Evolutionary conservation across 1,139 yeast genomes (phyloP).

Genomic region (Meyerozyma elateridarum): DNA sequence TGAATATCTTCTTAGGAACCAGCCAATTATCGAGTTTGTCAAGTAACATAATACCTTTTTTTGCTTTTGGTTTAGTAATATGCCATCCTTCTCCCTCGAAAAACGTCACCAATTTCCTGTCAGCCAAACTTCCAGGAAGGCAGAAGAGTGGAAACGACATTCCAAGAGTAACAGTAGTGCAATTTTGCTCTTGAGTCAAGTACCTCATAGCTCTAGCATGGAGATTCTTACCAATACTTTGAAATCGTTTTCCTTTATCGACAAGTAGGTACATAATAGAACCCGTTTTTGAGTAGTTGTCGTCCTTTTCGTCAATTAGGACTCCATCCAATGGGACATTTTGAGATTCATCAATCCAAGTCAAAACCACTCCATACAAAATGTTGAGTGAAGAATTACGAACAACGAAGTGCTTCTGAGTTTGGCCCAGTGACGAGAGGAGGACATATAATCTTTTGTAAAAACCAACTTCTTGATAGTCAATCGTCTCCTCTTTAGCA

Average conservation of each 20-base stretch:
- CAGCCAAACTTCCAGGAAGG: slow-evolving; percentile 29
- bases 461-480: slow-evolving; percentile 26
- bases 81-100: slow-evolving; percentile 41
- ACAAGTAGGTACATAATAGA: slow-evolving; percentile 48
- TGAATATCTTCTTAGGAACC: slow-evolving; percentile 50
- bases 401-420: slow-evolving; percentile 53
- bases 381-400: slow-evolving; percentile 55
- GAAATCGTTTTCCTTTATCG: slow-evolving; percentile 51
- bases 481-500: slow-evolving; percentile 14
- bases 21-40: slow-evolving; percentile 41
- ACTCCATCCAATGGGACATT: slow-evolving; percentile 17
- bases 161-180: slow-evolving; percentile 44
- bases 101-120: slow-evolving; percentile 25
- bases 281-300: slow-evolving; percentile 26
- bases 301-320: slow-evolving; percentile 6
- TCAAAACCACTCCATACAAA: slow-evolving; percentile 53
- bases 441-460: slow-evolving; percentile 30
- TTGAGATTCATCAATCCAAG: slow-evolving; percentile 44
- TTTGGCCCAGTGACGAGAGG: slow-evolving; percentile 21
- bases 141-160: slow-evolving; percentile 48
- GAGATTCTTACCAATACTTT: slow-evolving; percentile 55
- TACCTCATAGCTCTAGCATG: slow-evolving; percentile 54
- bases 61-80: slow-evolving; percentile 11
- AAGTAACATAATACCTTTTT: slow-evolving; percentile 36
- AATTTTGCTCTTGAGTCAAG: slow-evolving; percentile 41